These are phyloP conservation scores for Stentor coeruleus DNA, from an alignment of 73 alveolate genomes.

Conservation along the genomic window DNA sequence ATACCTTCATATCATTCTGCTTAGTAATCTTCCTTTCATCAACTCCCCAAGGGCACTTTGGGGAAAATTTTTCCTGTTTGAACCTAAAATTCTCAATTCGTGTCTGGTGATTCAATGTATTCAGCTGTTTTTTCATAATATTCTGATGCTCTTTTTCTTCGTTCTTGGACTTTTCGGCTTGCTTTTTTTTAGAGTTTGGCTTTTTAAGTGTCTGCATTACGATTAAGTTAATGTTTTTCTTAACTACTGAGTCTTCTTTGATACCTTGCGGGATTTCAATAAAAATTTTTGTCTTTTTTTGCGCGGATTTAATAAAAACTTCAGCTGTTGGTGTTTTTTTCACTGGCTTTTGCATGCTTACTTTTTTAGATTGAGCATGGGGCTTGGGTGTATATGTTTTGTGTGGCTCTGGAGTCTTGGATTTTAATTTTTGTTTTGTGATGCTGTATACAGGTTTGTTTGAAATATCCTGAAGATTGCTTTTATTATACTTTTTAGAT, in stretches of 20 bases:
- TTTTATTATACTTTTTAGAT: background rate
- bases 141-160: background rate
- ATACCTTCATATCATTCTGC: background rate
- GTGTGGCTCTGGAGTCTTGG: background rate
- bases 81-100: slow-evolving; percentile 1
- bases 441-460: background rate
- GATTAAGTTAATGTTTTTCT: background rate
- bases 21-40: background rate
- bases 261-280: background rate
- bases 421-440: background rate
- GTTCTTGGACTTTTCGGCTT: background rate
- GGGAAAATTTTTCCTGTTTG: slow-evolving; percentile 19
- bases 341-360: background rate
- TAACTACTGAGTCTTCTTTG: background rate
- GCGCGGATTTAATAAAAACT: background rate
- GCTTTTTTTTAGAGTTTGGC: slow-evolving; percentile 8
- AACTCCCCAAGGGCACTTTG: slow-evolving; percentile 13
- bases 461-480: background rate
- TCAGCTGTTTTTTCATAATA: background rate
- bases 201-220: background rate
- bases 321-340: background rate
- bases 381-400: background rate
- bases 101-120: background rate
- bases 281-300: background rate
- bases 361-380: background rate